Base-by-base conservation (phyloP, 164 flowering plant species). In the Saururus chinensis region DNA sequence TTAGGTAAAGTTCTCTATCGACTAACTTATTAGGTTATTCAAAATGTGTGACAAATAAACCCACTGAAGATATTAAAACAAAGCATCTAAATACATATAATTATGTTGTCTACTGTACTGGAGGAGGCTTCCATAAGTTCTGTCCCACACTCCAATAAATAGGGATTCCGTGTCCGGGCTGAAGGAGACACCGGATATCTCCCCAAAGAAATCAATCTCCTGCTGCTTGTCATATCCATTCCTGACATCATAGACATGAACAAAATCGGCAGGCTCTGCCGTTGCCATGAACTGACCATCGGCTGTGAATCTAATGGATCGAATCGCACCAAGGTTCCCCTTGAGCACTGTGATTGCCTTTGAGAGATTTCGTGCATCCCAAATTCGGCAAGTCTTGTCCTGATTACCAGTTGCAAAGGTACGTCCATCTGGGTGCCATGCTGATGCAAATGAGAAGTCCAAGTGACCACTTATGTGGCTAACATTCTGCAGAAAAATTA, bases 181-280 rank as follows among this genome's bases (percentile, higher is more conserved):
- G 68, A 86, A 85, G 0, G 98, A 88, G 23, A 85, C 66, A 1
- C 98, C 98, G 8, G 98, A 88, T 53, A 89, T 82, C 77, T 92
- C 98, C 0, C 98, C 98, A 66, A 92, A 92, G 79, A 92, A 92
- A 61, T 92, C 98, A 19, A 89, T 85, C 66, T 89, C 95, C 60
- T 92, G 97, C 73, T 85, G 84, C 57, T 75, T 82, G 64, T 79
- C 81, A 42, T 82, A 92, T 30, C 89, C 87, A 42, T 71, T 83
- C 57, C 81, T 75, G 6, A 70, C 82, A 67, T 84, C 89, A 68
- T 73, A 92, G 8, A 92, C 78, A 55, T 92, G 98, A 40, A 92
- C 95, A 60, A 86, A 92, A 66, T 92, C 98, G 14, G 98, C 98
- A 53, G 98, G 90, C 73, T 92, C 98, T 1, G 96, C 98, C 78